phyloP scores from a whole-genome alignment of 2,329 filamentous ascomycete genomes.

The Epichloe typhina region DNA sequence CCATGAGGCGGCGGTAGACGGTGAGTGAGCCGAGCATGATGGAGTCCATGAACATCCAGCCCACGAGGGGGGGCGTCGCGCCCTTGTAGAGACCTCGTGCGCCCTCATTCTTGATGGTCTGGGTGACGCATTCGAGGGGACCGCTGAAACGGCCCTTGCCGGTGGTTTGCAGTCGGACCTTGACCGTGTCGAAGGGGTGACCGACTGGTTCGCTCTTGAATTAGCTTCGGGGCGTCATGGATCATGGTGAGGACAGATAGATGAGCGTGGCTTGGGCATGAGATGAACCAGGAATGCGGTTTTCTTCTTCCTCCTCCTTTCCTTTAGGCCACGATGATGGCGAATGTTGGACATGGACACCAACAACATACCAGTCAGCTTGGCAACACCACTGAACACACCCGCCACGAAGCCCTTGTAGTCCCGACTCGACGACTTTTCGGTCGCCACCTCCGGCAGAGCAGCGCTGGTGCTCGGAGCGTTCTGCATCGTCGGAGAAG shows the following conservation, averaged over 20 bases:
- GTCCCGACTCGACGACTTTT: conserved; percentile 25
- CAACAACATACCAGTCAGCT: conserved; percentile 57
- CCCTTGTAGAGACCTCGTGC: conserved; percentile 84
- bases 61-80: conserved; percentile 72
- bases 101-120: conserved; percentile 79
- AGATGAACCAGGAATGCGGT: too few relatives aligned
- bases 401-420: conserved; percentile 97
- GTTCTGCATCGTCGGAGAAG: neutral
- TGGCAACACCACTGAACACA: conserved; percentile 88
- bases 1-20: conserved; percentile 73
- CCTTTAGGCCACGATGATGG: too few relatives aligned
- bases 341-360: too few relatives aligned
- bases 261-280: too few relatives aligned
- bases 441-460: neutral
- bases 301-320: neutral
- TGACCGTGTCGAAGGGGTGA: conserved; percentile 86
- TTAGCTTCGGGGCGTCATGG: too few relatives aligned
- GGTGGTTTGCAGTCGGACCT: conserved; percentile 88
- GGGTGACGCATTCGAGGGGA: conserved; percentile 70
- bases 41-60: conserved; percentile 97
- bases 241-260: too few relatives aligned
- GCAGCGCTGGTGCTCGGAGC: neutral
- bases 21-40: conserved; percentile 85
- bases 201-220: conserved; percentile 30
- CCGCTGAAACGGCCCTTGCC: conserved; percentile 65